phyloP scores from a whole-genome alignment of 2,329 filamentous ascomycete genomes.

The Fusarium liriodendri region DNA sequence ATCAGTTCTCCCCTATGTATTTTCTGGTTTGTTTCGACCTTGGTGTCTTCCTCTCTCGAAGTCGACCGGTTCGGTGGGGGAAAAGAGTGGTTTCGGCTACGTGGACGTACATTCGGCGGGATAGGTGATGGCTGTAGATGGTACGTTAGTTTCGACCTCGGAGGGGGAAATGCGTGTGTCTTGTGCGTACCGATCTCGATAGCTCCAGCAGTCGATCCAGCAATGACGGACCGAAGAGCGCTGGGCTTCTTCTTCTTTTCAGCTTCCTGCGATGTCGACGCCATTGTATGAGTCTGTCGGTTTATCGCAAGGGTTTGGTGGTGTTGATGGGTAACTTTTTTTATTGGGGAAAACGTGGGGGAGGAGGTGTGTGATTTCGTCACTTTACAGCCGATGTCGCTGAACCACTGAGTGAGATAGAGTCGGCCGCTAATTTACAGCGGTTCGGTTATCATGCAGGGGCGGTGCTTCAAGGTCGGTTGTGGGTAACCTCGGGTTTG shows the following conservation, averaged over 20 bases:
- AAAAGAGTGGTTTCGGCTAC: background rate
- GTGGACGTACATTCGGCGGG: constrained; percentile 83
- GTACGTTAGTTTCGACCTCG: constrained; percentile 2
- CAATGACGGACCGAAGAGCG: constrained; percentile 87
- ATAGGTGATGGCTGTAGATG: constrained; percentile 79
- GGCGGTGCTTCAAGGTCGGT: background rate
- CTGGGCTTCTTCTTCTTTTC: constrained; percentile 69
- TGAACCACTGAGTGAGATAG: constrained; percentile 1
- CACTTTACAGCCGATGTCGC: constrained; percentile 44
- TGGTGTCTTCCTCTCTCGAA: constrained; percentile 1
- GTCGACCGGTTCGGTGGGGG: constrained; percentile 4
- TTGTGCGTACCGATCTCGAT: constrained; percentile 82
- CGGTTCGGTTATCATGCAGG: background rate
- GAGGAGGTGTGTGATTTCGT: constrained; percentile 38
- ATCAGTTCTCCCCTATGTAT: constrained; percentile 14
- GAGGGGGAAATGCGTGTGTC: background rate
- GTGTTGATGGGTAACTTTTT: constrained; percentile 20
- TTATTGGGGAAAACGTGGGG: constrained; percentile 20
- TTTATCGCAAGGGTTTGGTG: constrained; percentile 1
- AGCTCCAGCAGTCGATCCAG: constrained; percentile 92
- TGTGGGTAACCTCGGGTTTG: constrained; percentile 8
- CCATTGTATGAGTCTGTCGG: constrained; percentile 40
- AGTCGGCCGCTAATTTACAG: background rate
- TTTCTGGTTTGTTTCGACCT: background rate
- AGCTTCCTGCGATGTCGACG: constrained; percentile 38